Conservation (phyloP, 2,329 filamentous ascomycete genomes). For the Hortaea werneckii region DNA sequence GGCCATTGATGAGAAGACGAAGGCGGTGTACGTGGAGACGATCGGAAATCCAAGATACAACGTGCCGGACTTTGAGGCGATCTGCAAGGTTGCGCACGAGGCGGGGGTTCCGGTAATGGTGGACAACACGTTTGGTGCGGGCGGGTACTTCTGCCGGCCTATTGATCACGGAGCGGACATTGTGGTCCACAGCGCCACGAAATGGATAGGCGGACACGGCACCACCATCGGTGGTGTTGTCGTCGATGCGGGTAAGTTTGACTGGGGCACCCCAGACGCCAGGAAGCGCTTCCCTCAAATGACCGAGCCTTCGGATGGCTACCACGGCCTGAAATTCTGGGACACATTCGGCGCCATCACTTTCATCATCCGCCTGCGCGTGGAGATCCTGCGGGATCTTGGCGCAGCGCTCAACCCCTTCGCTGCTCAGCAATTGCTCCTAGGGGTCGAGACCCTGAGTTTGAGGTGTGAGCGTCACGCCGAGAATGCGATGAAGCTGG, state of each 20-base stretch:
- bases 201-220: conserved; percentile 95
- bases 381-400: conserved; percentile 82
- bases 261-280: conserved; percentile 70
- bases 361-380: conserved; percentile 75
- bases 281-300: conserved; percentile 76
- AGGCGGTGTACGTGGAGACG: conserved; percentile 82
- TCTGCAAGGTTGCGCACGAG: conserved; percentile 68
- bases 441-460: conserved; percentile 83
- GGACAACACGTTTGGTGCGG: conserved; percentile 92
- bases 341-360: conserved; percentile 77
- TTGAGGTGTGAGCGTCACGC: conserved; percentile 80
- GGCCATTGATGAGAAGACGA: conserved; percentile 85
- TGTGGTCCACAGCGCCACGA: conserved; percentile 86
- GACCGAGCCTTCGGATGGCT: conserved; percentile 75
- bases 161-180: conserved; percentile 90
- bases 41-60: conserved; percentile 94
- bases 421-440: conserved; percentile 79
- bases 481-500: conserved; percentile 68
- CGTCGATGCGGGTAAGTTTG: conserved; percentile 81
- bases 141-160: conserved; percentile 76
- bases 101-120: conserved; percentile 54
- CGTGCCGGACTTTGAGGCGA: conserved; percentile 79
- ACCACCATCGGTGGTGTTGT: conserved; percentile 78
- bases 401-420: conserved; percentile 80
- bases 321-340: conserved; percentile 90